A percentile compares a stretch with the other conserved stretches of the same genome.
phyloP scores from a whole-genome alignment of 495 filamentous ascomycete species.

The Podospora fimiseda region DNA sequence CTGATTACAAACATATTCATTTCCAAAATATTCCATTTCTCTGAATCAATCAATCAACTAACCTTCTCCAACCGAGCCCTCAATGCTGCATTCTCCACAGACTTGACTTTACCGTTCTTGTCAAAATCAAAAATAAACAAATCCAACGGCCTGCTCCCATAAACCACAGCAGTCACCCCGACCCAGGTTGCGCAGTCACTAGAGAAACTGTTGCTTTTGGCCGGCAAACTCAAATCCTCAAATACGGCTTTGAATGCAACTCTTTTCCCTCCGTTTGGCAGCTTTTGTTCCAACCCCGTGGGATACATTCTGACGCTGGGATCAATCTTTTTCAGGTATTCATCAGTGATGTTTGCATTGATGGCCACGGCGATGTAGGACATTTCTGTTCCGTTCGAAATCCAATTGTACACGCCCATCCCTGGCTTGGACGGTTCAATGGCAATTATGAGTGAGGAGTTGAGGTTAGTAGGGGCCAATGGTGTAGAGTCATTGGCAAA shows the following conservation, averaged over 20 bases:
- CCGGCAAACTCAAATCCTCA: constrained; percentile 26
- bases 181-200: constrained; percentile 38
- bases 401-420: constrained; percentile 39
- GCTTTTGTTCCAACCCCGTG: constrained; percentile 29
- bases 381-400: constrained; percentile 45
- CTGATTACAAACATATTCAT: not conserved
- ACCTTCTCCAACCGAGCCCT: constrained; percentile 31
- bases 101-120: constrained; percentile 26
- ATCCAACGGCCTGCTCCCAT: constrained; percentile 33
- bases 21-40: not conserved
- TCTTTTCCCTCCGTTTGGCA: constrained; percentile 25
- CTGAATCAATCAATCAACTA: constrained; percentile 4
- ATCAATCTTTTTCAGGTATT: constrained; percentile 21
- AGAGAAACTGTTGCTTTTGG: constrained; percentile 22
- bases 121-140: constrained; percentile 40
- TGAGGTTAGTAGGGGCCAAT: constrained; percentile 12
- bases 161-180: constrained; percentile 28
- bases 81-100: constrained; percentile 34
- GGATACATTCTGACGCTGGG: constrained; percentile 35
- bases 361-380: constrained; percentile 28
- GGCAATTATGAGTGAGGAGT: constrained; percentile 37
- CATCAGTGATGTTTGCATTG: constrained; percentile 19
- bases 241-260: constrained; percentile 39
- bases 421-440: constrained; percentile 34
- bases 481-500: not conserved